A percentile compares a stretch with the other conserved stretches of the same genome.
Evolutionary conservation across 305 asterid species (phyloP).

Genomic region (Fraxinus baroniana): DNA sequence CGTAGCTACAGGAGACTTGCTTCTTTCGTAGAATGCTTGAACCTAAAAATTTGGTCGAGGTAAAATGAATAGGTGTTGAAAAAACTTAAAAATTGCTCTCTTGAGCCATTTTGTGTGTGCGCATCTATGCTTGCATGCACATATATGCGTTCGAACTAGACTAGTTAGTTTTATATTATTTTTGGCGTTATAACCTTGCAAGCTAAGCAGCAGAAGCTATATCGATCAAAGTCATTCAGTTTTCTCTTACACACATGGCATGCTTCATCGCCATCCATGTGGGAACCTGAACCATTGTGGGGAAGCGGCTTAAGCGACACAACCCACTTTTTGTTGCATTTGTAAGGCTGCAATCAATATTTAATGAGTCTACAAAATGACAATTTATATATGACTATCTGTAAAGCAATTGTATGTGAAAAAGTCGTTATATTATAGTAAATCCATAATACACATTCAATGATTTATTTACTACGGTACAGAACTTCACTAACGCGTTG

Average conservation of each 20-base stretch:
- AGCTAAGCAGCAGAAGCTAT: constrained; percentile 28
- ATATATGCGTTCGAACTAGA: neutral
- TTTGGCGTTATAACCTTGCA: constrained; percentile 26
- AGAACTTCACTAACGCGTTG: neutral
- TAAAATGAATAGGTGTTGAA: neutral
- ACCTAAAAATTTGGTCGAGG: neutral
- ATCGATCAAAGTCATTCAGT: constrained; percentile 24
- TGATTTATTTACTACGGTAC: neutral
- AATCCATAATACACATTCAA: neutral
- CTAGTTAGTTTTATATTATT: neutral
- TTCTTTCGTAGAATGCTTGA: neutral
- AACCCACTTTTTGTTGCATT: constrained; percentile 35
- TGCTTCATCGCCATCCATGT: constrained; percentile 20
- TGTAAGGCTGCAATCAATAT: constrained; percentile 23
- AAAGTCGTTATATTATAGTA: neutral
- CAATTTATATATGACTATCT: neutral
- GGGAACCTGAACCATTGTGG: constrained; percentile 33
- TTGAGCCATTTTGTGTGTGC: neutral
- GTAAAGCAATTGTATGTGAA: neutral
- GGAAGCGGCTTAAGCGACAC: constrained; percentile 35
- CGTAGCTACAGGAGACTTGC: neutral
- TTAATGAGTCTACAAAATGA: neutral
- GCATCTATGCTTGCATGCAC: neutral
- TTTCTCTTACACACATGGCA: constrained; percentile 29
- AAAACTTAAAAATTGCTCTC: neutral